Percentiles rank a stretch among this genome's conserved stretches.
phyloP scores from a whole-genome alignment of 345 rosid species.

The Geranium brycei region DNA sequence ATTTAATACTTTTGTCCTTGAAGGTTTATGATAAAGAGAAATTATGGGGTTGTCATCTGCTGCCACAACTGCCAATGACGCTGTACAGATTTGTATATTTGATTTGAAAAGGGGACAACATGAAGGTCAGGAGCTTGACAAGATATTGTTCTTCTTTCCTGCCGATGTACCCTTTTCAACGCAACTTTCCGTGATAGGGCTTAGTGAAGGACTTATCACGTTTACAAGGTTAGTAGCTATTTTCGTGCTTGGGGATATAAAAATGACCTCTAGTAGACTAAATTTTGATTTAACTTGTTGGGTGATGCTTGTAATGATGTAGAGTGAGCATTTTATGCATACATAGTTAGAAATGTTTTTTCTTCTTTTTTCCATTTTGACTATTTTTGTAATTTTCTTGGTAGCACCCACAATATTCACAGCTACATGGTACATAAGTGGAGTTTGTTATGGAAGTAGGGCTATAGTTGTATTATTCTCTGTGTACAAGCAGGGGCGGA shows the following conservation, averaged over 20 bases:
- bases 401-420: background rate
- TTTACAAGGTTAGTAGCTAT: slow-evolving; percentile 49
- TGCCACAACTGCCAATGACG: slow-evolving; percentile 30
- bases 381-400: too few relatives aligned
- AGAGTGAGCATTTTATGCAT: too few relatives aligned
- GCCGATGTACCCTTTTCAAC: slow-evolving; percentile 69
- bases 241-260: background rate
- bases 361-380: background rate
- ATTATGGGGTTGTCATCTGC: slow-evolving; percentile 65
- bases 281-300: background rate
- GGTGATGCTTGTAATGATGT: background rate
- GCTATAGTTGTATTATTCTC: background rate
- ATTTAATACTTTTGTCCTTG: background rate
- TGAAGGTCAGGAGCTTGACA: slow-evolving; percentile 89
- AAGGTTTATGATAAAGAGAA: slow-evolving; percentile 4
- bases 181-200: slow-evolving; percentile 87
- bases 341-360: background rate
- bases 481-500: too few relatives aligned
- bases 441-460: background rate
- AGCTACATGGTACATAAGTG: background rate
- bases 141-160: slow-evolving; percentile 81
- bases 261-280: background rate
- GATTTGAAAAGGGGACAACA: slow-evolving; percentile 85
- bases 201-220: slow-evolving; percentile 92
- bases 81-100: slow-evolving; percentile 59